Percentiles rank a stretch among this genome's conserved stretches.
Evolutionary conservation across 2,329 filamentous ascomycete species (phyloP).

Genomic region (Elsinoe australis): DNA sequence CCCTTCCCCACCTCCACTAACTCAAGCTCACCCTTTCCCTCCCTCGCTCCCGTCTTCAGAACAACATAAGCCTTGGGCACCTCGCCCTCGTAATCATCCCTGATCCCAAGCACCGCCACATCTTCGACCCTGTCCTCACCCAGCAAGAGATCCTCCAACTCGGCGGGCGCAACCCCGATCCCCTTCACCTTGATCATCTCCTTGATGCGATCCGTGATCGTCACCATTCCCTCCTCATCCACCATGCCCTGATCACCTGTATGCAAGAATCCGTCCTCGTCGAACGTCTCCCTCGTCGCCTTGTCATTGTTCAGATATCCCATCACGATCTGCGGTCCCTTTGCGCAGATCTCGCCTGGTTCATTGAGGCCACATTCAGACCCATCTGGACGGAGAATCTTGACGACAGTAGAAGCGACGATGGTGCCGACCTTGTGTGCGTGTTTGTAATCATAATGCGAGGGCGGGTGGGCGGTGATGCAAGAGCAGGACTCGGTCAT

Average conservation of each 20-base stretch:
- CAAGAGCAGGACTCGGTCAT: slow-evolving; percentile 61
- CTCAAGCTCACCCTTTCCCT: slow-evolving; percentile 20
- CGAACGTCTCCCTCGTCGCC: slow-evolving; percentile 38
- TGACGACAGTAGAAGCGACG: slow-evolving; percentile 52
- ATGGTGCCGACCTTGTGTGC: slow-evolving; percentile 50
- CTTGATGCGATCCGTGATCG: slow-evolving; percentile 56
- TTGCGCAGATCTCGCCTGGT: slow-evolving; percentile 41
- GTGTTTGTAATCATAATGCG: slow-evolving; percentile 51
- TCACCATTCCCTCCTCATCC: slow-evolving; percentile 49
- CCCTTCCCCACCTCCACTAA: slow-evolving; percentile 33
- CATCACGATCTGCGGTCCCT: slow-evolving; percentile 34
- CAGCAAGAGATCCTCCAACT: slow-evolving; percentile 56
- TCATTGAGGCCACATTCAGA: slow-evolving; percentile 47
- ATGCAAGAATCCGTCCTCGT: slow-evolving; percentile 46
- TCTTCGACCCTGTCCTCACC: slow-evolving; percentile 51
- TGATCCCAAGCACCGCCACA: slow-evolving; percentile 48
- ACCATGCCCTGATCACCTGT: slow-evolving; percentile 53
- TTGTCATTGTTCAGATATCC: slow-evolving; percentile 30
- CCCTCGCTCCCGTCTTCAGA: slow-evolving; percentile 31
- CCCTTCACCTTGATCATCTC: slow-evolving; percentile 64
- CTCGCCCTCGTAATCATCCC: slow-evolving; percentile 50
- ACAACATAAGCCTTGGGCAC: slow-evolving; percentile 53
- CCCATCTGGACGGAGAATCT: slow-evolving; percentile 51
- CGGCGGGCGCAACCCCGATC: slow-evolving; percentile 54
- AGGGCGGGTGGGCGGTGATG: slow-evolving; percentile 54